These are phyloP conservation scores for Fusarium sp. DNA, from an alignment of 2,329 filamentous ascomycete genomes.

Conservation along the genomic window DNA sequence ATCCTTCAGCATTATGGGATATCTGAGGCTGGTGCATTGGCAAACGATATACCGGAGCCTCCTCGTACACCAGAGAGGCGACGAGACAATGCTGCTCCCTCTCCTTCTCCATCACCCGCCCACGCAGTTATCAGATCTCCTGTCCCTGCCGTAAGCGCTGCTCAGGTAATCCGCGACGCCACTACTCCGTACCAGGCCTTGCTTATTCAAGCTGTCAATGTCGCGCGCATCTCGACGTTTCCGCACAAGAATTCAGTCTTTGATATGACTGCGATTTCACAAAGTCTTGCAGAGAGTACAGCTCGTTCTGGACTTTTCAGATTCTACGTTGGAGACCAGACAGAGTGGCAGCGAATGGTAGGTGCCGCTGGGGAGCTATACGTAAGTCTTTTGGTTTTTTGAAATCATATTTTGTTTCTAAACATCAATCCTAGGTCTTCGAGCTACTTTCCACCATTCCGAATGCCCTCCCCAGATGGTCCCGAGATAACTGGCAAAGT, in stretches of 20 bases:
- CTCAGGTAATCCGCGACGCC: neutral
- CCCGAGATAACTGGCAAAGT: neutral
- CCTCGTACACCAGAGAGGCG: neutral
- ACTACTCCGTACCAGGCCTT: neutral
- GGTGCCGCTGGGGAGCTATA: neutral
- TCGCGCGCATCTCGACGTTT: neutral
- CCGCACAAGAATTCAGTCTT: neutral
- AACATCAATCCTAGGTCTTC: neutral
- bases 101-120: neutral
- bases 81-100: neutral
- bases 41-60: neutral
- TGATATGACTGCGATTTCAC: neutral
- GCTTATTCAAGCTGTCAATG: neutral
- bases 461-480: neutral
- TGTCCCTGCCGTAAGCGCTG: neutral
- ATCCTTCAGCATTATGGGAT: neutral
- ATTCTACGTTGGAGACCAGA: neutral
- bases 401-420: rapidly evolving
- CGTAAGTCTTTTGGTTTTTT: rapidly evolving
- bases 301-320: neutral
- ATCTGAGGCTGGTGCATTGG: rapidly evolving
- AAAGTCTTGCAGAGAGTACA: neutral
- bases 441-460: neutral
- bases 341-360: neutral
- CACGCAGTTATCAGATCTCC: neutral